Percentiles rank a stretch among this genome's conserved stretches.
These are phyloP conservation scores for Neonectria ditissima DNA, from an alignment of 2,329 filamentous ascomycete genomes.

Conservation along the genomic window DNA sequence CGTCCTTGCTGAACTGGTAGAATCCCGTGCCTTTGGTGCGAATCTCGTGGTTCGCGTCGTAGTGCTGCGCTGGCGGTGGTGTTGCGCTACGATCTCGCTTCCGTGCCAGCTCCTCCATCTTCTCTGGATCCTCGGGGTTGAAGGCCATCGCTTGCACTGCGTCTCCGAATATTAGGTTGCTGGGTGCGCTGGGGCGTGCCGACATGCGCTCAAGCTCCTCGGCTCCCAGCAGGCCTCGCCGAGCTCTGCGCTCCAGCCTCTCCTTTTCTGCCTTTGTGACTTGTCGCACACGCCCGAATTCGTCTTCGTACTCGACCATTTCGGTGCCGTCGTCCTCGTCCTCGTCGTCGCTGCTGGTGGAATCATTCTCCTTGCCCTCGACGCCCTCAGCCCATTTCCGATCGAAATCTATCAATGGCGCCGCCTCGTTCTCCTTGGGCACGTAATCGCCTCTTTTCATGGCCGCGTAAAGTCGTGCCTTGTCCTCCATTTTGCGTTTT, in stretches of 20 bases:
- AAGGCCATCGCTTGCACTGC: conserved; percentile 87
- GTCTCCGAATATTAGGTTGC: conserved; percentile 84
- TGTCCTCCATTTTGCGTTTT: conserved; percentile 87
- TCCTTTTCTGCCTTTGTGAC: conserved; percentile 78
- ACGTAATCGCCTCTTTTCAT: conserved; percentile 91
- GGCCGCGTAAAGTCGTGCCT: conserved; percentile 86
- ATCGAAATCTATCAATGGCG: conserved; percentile 90
- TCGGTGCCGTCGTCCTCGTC: conserved; percentile 64
- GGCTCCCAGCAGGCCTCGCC: conserved; percentile 64
- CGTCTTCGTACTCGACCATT: conserved; percentile 88
- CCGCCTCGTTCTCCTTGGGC: conserved; percentile 71
- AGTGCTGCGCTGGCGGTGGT: conserved; percentile 84
- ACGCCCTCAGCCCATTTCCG: conserved; percentile 86
- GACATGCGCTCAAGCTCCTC: conserved; percentile 76
- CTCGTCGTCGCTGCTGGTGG: conserved; percentile 52
- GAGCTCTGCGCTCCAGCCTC: conserved; percentile 67
- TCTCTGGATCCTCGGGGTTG: conserved; percentile 75
- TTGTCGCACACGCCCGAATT: conserved; percentile 85
- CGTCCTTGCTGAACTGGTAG: conserved; percentile 87
- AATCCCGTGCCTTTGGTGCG: conserved; percentile 91
- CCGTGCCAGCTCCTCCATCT: conserved; percentile 82
- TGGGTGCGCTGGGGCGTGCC: conserved; percentile 74
- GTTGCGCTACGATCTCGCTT: conserved; percentile 84
- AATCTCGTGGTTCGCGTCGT: conserved; percentile 86
- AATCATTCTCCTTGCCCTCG: conserved; percentile 68